Evolutionary conservation across 352 stramenopile species (phyloP), one percentile per base, ranked within the genome.

Genomic region (Pythium grandisporangium): DNA sequence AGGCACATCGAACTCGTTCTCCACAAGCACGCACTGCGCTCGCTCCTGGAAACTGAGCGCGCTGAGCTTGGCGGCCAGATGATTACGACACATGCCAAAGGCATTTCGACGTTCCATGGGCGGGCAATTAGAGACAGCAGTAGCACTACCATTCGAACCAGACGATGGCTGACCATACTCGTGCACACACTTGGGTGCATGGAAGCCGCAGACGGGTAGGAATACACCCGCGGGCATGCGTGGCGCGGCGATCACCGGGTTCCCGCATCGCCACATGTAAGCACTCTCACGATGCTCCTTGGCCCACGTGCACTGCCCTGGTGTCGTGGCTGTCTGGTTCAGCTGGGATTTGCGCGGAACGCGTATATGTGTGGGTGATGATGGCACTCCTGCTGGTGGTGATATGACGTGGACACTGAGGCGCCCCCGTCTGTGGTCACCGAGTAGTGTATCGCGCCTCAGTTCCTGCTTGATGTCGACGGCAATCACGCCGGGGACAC

Each of bases 71-170:
- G 72, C 68, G 53, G 84, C 72, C 8, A 84, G 37, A 37, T 86
- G 76, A 45, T 86, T 84, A 17, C 70, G 66, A 20, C 76, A 89
- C 51, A 89, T 61, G 0, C 76, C 76, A 54, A 83, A 81, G 1
- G 38, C 27, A 30, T 85, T 89, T 19, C 63, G 61, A 7, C 60
- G 66, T 6, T 77, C 64, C 11, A 89, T 76, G 0, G 47, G 3
- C 4, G 68, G 58, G 37, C 76, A 89, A 8, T 40, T 13, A 4
- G 39, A n/a, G n/a, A n/a, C n/a, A n/a, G n/a, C n/a, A n/a, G n/a
- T n/a, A n/a, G n/a, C n/a, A n/a, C n/a, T n/a, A n/a, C n/a, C n/a
- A n/a, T n/a, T n/a, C n/a, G n/a, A n/a, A n/a, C n/a, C 30, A 13
- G 27, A 17, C 5, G 42, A 17, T 20, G 21, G 32, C 7, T 24